phyloP scores from a whole-genome alignment of 2,329 filamentous ascomycete species.

The Fusarium siculi region DNA sequence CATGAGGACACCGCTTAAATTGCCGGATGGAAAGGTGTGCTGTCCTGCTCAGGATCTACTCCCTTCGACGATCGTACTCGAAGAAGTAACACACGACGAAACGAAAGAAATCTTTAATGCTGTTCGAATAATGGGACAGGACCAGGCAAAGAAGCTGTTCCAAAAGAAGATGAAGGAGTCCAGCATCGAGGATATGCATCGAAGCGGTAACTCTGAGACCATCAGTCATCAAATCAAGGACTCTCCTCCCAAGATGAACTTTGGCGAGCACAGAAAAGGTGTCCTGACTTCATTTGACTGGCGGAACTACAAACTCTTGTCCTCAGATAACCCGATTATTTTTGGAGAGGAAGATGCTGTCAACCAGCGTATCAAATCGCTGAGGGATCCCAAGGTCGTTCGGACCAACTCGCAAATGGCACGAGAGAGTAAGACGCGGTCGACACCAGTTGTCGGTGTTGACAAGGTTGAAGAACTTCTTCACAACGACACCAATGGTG shows the following conservation, averaged over 20 bases:
- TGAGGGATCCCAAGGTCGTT: background rate
- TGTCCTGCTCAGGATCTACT: background rate
- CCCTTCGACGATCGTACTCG: fast-evolving
- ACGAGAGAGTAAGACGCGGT: background rate
- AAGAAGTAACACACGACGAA: background rate
- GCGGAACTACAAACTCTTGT: background rate
- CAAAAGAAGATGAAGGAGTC: background rate
- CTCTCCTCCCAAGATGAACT: background rate
- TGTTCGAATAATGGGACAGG: fast-evolving
- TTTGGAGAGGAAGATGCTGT: background rate
- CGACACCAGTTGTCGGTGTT: background rate
- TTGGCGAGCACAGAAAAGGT: background rate
- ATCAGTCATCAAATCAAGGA: background rate
- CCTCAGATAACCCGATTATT: fast-evolving
- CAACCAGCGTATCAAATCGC: background rate
- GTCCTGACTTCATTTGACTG: background rate
- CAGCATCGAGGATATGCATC: background rate
- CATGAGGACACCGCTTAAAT: background rate
- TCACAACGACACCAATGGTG: background rate
- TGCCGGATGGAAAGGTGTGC: background rate
- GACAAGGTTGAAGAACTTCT: background rate
- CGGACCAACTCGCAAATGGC: background rate
- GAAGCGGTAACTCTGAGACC: background rate
- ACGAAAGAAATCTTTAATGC: fast-evolving
- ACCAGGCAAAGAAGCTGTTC: background rate